These are phyloP conservation scores for Vararia minispora DNA, from an alignment of 768 basidiomycete genomes.

Conservation along the genomic window DNA sequence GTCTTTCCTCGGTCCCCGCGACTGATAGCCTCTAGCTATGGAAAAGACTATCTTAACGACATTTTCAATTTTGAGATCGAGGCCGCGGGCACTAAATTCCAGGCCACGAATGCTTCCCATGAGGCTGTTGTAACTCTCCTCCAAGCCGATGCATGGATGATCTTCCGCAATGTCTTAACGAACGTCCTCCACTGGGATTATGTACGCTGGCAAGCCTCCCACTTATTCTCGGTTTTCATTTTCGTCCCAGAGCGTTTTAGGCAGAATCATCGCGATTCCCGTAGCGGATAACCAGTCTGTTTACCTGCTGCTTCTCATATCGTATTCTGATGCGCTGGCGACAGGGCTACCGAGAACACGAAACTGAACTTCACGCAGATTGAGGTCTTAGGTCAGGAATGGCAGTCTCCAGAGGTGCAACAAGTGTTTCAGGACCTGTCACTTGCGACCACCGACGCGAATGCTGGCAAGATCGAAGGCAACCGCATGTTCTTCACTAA, in stretches of 20 bases:
- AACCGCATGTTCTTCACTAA: conserved; percentile 55
- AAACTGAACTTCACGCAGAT: conserved; percentile 45
- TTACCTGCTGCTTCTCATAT: too few relatives aligned
- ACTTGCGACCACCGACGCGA: conserved; percentile 32
- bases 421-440: conserved; percentile 30
- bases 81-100: conserved; percentile 46
- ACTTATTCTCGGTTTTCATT: not conserved
- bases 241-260: conserved; percentile 39
- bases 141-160: conserved; percentile 53
- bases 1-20: too few relatives aligned
- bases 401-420: conserved; percentile 32
- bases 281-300: conserved; percentile 30
- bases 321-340: too few relatives aligned
- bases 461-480: conserved; percentile 40
- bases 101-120: conserved; percentile 23
- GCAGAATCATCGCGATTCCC: conserved; percentile 53
- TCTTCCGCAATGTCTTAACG: conserved; percentile 43
- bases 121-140: conserved; percentile 40
- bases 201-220: conserved; percentile 27
- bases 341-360: conserved; percentile 42
- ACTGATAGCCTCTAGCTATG: too few relatives aligned
- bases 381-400: conserved; percentile 35
- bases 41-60: conserved; percentile 38
- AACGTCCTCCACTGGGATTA: conserved; percentile 56
- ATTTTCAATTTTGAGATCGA: conserved; percentile 47